Evolutionary conservation across 257 asterid species (phyloP), one percentile per base, ranked within the genome.

Genomic region (Solanum stenotomum): DNA sequence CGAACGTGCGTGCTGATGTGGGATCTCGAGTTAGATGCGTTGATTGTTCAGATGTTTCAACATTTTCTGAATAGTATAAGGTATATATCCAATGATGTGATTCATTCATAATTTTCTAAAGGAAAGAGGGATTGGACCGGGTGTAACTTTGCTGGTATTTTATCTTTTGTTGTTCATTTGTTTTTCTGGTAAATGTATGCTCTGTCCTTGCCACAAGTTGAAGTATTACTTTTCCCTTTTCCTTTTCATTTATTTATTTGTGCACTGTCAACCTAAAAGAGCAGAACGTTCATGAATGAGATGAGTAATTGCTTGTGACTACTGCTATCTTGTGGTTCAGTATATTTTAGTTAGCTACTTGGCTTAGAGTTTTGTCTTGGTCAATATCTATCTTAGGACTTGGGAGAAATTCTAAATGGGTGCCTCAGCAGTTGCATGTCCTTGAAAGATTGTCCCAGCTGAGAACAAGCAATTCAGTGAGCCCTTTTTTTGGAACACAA

Each of bases 21-120:
- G 91, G 87, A 87, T 31, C 75, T 75, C 18, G 91, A 83, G 76
- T 68, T 88, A 67, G 89, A 87, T 56, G 38, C 87, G 0, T 86
- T 86, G 67, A 78, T 52, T 83, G 74, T 89, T 61, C 79, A 89
- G 68, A 87, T 87, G 85, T 89, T 87, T 87, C 85, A 83, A 72
- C 88, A 33, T 59, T 86, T 86, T 82, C 85, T 89, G 46, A 83
- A n/a, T 82, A 56, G 68, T 52, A 87, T 84, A 46, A 25, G 89
- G 91, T 89, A 83, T 29, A 40, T 78, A 35, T 68, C 35, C 87
- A 44, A 81, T 61, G 59, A 49, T 84, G 49, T 42, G 84, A 22
- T 38, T 46, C 12, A 61, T 65, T 35, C 67, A 31, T 61, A 83
- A 11, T 35, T 33, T 35, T 46, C 23, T 40, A 10, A 61, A 40